These are phyloP conservation scores for Umbilicaria muhlenbergii DNA, from an alignment of 495 filamentous ascomycete genomes.

Conservation along the genomic window DNA sequence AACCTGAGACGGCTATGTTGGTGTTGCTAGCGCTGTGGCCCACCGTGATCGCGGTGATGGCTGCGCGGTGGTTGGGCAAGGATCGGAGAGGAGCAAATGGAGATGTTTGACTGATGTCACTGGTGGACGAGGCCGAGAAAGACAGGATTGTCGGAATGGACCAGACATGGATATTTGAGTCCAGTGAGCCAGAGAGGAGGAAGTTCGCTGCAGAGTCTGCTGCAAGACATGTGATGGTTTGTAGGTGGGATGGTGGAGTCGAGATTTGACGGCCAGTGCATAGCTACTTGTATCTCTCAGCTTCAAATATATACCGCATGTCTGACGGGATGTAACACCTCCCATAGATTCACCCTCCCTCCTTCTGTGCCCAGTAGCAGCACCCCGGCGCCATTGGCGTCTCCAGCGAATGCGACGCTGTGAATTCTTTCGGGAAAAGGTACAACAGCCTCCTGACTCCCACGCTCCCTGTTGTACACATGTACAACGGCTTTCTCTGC, in stretches of 20 bases:
- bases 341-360: constrained; percentile 81
- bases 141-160: constrained; percentile 59
- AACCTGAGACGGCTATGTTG: constrained; percentile 63
- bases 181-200: constrained; percentile 73
- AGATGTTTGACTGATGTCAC: constrained; percentile 17
- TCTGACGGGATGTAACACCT: constrained; percentile 38
- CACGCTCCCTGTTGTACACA: constrained; percentile 70
- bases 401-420: constrained; percentile 45
- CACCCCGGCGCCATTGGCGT: constrained; percentile 43
- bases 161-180: constrained; percentile 86
- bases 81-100: constrained; percentile 44
- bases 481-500: constrained; percentile 81
- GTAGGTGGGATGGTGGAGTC: constrained; percentile 77
- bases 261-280: constrained; percentile 76
- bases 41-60: constrained; percentile 51
- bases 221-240: constrained; percentile 62
- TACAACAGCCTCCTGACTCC: constrained; percentile 72
- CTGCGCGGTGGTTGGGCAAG: constrained; percentile 66
- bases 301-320: neutral
- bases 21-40: constrained; percentile 51
- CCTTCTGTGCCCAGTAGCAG: constrained; percentile 74
- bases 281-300: constrained; percentile 34
- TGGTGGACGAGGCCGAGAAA: constrained; percentile 26
- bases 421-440: constrained; percentile 76
- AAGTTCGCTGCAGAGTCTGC: constrained; percentile 58